Conservation (phyloP, 768 basidiomycete species). For the Xerocomus spinulosus region DNA sequence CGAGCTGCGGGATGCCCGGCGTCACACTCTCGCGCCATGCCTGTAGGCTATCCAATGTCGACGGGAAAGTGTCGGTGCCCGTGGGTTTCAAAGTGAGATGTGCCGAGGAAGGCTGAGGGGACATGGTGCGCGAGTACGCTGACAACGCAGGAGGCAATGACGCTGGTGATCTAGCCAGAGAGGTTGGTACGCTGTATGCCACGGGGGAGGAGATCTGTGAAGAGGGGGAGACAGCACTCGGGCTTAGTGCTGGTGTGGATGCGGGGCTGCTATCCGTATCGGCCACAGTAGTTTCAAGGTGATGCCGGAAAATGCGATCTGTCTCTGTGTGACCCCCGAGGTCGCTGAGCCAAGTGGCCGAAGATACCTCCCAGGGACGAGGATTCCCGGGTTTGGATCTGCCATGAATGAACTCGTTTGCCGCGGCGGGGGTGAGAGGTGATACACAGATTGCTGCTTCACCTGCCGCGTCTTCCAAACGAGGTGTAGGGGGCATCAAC, state of each 20-base stretch:
- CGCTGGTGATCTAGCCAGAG: conserved; percentile 14
- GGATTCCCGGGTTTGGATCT: conserved; percentile 12
- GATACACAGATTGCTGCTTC: conserved; percentile 11
- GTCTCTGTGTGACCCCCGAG: conserved; percentile 31
- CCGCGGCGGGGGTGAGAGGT: conserved; percentile 7
- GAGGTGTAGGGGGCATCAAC: conserved; percentile 25
- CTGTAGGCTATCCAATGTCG: conserved; percentile 25
- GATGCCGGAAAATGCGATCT: conserved; percentile 28
- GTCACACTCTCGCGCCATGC: conserved; percentile 27
- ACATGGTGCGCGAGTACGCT: conserved; percentile 12
- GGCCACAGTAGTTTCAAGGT: conserved; percentile 11
- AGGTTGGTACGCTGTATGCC: conserved; percentile 11
- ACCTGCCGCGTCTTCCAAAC: conserved; percentile 5
- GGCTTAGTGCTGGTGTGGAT: conserved; percentile 24
- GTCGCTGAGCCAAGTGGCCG: conserved; percentile 31
- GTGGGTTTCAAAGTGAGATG: conserved; percentile 24
- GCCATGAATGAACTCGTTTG: conserved; percentile 3
- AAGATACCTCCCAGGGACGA: conserved; percentile 17
- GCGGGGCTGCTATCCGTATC: conserved; percentile 20
- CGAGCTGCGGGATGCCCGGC: conserved; percentile 14
- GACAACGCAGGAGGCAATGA: conserved; percentile 14
- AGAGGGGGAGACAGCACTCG: conserved; percentile 19
- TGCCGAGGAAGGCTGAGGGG: conserved; percentile 5
- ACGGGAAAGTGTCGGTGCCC: conserved; percentile 32
- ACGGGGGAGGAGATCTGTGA: conserved; percentile 15